Evolutionary conservation across 2,329 filamentous ascomycete genomes (phyloP), one percentile per base, ranked within the genome.

Genomic region (Rhytidhysteron rufulum): DNA sequence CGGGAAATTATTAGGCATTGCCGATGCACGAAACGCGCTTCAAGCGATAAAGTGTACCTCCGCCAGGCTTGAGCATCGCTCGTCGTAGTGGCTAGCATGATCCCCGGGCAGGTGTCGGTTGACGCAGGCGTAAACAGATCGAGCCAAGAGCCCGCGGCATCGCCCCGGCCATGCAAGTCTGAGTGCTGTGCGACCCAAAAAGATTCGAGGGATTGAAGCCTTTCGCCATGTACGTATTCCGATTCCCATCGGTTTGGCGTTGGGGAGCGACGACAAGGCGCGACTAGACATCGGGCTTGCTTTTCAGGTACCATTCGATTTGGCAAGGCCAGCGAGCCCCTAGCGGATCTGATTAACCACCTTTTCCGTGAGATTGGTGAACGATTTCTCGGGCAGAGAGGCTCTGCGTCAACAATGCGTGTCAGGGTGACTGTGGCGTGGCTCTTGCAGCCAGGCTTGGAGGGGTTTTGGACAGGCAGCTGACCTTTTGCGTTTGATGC

Each of bases 51-150:
- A 35, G 11, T 33, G 15, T n/a, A 13, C 27, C 20, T 36, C 34
- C n/a, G n/a, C n/a, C n/a, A n/a, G n/a, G n/a, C n/a, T n/a, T n/a
- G n/a, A 36, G 34, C 34, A 17, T 15, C 21, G 19, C 19, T 36
- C 34, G 21, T 36, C 34, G 17, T 21, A 22, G 34, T 36, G 34
- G 27, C 34, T 36, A 24, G 34, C 34, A 36, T 36, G 18, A 10
- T 20, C 34, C 34, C 34, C 5, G 34, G 3, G 13, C 10, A 16
- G 15, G 31, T 11, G 20, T 33, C 31, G 34, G 34, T 8, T 25
- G 34, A 20, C 27, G 34, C 34, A 36, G 34, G 34, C 27, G 34
- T 36, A 15, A 24, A 36, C 34, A n/a, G 10, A 36, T 36, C 19
- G 11, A 24, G 34, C 18, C 34, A 36, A 36, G 34, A 22, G 34